Evolutionary conservation across 805 yeast species (phyloP).

Genomic region (Teunomyces cretensis): DNA sequence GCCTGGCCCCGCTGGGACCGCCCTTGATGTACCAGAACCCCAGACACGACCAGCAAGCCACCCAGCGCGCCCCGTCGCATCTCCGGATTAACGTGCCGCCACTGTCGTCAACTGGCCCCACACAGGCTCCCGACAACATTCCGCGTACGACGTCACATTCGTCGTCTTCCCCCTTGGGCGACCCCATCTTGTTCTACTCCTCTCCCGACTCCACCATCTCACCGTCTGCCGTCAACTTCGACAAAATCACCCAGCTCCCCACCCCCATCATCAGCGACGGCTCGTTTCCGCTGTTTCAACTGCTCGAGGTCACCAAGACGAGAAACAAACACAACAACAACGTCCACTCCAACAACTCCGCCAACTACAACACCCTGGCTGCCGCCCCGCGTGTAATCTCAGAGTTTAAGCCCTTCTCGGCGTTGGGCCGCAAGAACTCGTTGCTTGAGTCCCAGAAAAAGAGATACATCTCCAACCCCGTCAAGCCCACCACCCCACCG

Average conservation of each 20-base stretch:
- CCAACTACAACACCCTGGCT: neutral
- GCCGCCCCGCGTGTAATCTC: slow-evolving; percentile 31
- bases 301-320: slow-evolving; percentile 5
- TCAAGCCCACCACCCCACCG: slow-evolving; percentile 5
- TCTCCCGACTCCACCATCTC: slow-evolving; percentile 11
- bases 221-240: slow-evolving; percentile 21
- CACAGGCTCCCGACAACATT: neutral
- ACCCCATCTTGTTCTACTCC: slow-evolving; percentile 5
- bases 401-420: slow-evolving; percentile 32
- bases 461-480: slow-evolving; percentile 25
- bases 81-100: slow-evolving; percentile 1
- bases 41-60: neutral
- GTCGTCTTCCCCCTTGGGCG: slow-evolving; percentile 3
- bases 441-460: slow-evolving; percentile 13
- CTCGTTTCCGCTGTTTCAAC: slow-evolving; percentile 3
- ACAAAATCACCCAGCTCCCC: slow-evolving; percentile 43
- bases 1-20: neutral
- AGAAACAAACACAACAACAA: no score
- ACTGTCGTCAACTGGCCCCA: neutral
- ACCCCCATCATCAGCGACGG: slow-evolving; percentile 35
- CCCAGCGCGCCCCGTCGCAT: neutral
- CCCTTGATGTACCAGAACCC: neutral
- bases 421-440: slow-evolving; percentile 18
- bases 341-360: no score
- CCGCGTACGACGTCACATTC: neutral